Conservation (phyloP, 2,329 filamentous ascomycete species). For the Trichoderma gracile region DNA sequence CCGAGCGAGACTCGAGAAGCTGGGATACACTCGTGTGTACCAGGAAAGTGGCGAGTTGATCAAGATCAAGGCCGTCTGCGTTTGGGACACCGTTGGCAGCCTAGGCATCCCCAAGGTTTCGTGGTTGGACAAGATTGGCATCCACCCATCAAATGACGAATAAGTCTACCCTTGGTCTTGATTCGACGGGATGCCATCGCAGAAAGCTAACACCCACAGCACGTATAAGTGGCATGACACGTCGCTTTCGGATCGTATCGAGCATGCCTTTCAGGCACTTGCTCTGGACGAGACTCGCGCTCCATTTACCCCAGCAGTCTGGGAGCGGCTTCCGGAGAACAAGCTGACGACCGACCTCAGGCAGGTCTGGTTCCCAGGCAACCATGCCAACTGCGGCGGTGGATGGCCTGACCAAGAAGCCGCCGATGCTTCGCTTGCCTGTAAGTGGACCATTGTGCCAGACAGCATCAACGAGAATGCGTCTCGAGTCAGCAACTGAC, state of each 20-base stretch:
- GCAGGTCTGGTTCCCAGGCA: constrained; percentile 68
- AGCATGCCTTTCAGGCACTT: constrained; percentile 61
- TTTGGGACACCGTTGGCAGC: constrained; percentile 50
- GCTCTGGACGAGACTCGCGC: constrained; percentile 58
- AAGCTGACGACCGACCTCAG: constrained; percentile 47
- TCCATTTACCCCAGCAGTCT: constrained; percentile 57
- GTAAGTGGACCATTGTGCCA: constrained; percentile 33
- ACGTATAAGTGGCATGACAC: constrained; percentile 58
- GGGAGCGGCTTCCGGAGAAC: constrained; percentile 48
- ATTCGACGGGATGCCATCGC: not conserved
- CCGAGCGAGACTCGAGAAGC: constrained; percentile 46
- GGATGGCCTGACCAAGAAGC: constrained; percentile 59
- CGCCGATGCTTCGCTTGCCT: constrained; percentile 43
- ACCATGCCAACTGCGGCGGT: constrained; percentile 70
- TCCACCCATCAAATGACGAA: constrained; percentile 48
- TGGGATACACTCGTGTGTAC: constrained; percentile 47
- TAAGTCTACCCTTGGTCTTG: constrained; percentile 40
- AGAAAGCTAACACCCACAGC: constrained; percentile 36
- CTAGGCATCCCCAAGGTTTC: constrained; percentile 49
- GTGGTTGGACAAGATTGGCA: constrained; percentile 50
- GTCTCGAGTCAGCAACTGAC: not conserved
- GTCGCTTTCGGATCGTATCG: constrained; percentile 52
- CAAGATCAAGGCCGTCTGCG: constrained; percentile 48
- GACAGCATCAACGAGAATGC: not conserved
- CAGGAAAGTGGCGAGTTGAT: constrained; percentile 46